Percentiles rank a stretch among this genome's conserved stretches.
Conservation (phyloP, 1,139 yeast species). For the Diutina pseudorugosa region DNA sequence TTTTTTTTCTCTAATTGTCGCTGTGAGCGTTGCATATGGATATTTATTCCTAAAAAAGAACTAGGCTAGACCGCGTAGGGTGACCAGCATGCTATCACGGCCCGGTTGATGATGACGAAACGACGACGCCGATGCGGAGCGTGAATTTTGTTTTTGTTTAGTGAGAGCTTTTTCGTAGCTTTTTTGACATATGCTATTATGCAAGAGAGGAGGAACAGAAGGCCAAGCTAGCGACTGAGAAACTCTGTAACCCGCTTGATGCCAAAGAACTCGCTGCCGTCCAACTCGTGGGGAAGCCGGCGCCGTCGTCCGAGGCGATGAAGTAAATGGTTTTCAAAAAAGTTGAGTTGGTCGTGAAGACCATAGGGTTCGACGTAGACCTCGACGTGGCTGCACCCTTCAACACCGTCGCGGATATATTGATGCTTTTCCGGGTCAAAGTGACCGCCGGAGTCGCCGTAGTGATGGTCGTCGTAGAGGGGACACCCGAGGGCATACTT, state of each 20-base stretch:
- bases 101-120: neutral
- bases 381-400: conserved; percentile 10
- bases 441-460: conserved; percentile 12
- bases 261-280: conserved; percentile 8
- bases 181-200: neutral
- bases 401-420: conserved; percentile 8
- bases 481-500: conserved; percentile 21
- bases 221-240: conserved; percentile 4
- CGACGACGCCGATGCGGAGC: too few species aligned
- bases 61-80: neutral
- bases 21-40: too few species aligned
- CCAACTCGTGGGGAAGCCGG: conserved; percentile 9
- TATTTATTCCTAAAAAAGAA: neutral
- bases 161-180: too few species aligned
- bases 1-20: too few species aligned
- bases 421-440: conserved; percentile 5
- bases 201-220: neutral
- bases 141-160: neutral
- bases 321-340: conserved; percentile 18
- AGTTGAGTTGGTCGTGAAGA: conserved; percentile 26
- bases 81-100: neutral
- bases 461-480: conserved; percentile 11
- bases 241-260: conserved; percentile 7
- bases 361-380: conserved; percentile 33
- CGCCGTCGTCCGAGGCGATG: conserved; percentile 1